Percentiles rank a stretch among this genome's conserved stretches.
phyloP scores from a whole-genome alignment of 805 yeast species.

The Lipomyces oligophaga region DNA sequence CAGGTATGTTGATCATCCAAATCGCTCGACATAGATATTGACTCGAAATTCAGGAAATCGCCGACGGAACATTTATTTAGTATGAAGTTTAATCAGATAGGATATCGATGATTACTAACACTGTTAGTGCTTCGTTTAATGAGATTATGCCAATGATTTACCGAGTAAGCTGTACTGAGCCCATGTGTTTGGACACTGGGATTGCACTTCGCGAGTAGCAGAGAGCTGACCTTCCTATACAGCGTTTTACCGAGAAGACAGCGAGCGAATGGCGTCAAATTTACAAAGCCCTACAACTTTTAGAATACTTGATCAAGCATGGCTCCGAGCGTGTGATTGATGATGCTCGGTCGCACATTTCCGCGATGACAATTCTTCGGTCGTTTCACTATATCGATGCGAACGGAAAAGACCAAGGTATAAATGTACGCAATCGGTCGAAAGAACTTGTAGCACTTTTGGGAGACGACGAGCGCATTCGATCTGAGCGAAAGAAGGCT shows the following conservation, averaged over 20 bases:
- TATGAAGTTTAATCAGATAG: constrained; percentile 13
- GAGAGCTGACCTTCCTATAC: constrained; percentile 40
- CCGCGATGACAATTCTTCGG: constrained; percentile 79
- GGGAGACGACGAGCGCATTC: constrained; percentile 68
- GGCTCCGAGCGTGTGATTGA: constrained; percentile 95
- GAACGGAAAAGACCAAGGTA: constrained; percentile 93
- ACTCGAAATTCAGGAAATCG: constrained; percentile 55
- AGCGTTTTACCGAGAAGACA: constrained; percentile 92
- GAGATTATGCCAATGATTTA: constrained; percentile 47
- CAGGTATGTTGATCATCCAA: constrained; percentile 40
- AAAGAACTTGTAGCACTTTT: constrained; percentile 67
- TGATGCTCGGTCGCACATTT: constrained; percentile 80
- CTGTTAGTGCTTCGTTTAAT: constrained; percentile 39
- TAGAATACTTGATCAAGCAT: constrained; percentile 85
- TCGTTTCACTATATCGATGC: constrained; percentile 92
- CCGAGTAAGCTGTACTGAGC: constrained; percentile 30
- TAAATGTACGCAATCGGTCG: constrained; percentile 88
- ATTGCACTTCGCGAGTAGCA: background rate
- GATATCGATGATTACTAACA: background rate
- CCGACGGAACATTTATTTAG: constrained; percentile 84
- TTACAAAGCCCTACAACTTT: constrained; percentile 85
- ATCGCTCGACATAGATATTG: background rate
- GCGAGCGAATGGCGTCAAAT: constrained; percentile 98
- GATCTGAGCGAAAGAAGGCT: constrained; percentile 88
- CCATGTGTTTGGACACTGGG: background rate